Evolutionary conservation across 2,329 filamentous ascomycete genomes (phyloP), one percentile per base, ranked within the genome.

Genomic region (Ascochyta pisi): DNA sequence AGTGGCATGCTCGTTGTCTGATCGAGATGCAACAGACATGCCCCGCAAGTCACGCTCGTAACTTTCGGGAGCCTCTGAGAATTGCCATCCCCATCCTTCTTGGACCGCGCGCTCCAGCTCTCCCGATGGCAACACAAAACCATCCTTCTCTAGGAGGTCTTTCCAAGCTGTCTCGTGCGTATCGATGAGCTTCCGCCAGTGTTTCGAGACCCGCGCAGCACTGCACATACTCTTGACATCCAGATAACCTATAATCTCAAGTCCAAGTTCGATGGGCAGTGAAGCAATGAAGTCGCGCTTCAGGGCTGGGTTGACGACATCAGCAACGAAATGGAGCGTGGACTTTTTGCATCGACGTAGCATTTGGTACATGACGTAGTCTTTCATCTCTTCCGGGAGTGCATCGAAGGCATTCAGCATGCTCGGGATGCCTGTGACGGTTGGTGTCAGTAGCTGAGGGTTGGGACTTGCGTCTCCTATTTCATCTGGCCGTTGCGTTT

Each of bases 41-140:
- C 86, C 83, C 3, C 90, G 91, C 44, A 97, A 77, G 71, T 99
- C 93, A 54, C 86, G 84, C 75, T 99, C 95, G 51, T 84, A 91
- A 23, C 90, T 91, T 49, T 90, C 85, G 4, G 83, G 76, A 0
- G 89, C 90, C 51, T 86, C 84, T 0, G 93, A 91, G 70, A 94
- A 91, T 73, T 99, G 95, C 92, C 95, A 99, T 13, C 93, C 95
- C 95, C 95, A 99, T 13, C 95, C 95, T 79, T 98, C 91, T 38
- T 82, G 81, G 51, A 98, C 92, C 27, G 95, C 93, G 65, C 89
- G 88, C 62, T 91, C 87, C 23, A 99, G 82, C 75, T 99, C 95
- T 16, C 91, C 91, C 0, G 88, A 82, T 0, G 92, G 88, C 2
- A 99, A 80, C 26, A 80, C 80, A 74, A 91, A 97, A 0, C 92